These are phyloP conservation scores for Tuber melanosporum DNA, from an alignment of 495 filamentous ascomycete genomes.

Conservation along the genomic window DNA sequence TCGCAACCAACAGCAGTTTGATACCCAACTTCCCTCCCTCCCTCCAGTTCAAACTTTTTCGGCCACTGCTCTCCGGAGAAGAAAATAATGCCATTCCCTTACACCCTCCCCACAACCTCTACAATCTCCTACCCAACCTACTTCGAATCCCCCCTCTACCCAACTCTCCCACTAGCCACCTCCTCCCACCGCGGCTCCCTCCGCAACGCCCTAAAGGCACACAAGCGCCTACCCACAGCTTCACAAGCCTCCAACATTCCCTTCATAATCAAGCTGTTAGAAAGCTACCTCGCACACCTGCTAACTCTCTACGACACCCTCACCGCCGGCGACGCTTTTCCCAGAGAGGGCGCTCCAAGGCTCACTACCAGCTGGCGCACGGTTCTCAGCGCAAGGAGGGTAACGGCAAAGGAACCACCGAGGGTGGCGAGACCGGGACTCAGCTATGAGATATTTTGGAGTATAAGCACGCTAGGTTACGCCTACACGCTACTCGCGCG, in stretches of 20 bases:
- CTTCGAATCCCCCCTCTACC: constrained; percentile 66
- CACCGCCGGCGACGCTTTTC: constrained; percentile 58
- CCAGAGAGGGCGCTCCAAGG: constrained; percentile 46
- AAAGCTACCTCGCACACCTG: constrained; percentile 73
- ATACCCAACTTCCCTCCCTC: not conserved
- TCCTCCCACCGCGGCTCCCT: constrained; percentile 73
- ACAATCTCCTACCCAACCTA: constrained; percentile 67
- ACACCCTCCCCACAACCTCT: constrained; percentile 76
- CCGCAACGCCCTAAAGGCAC: constrained; percentile 66
- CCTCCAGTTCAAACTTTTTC: not conserved
- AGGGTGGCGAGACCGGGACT: constrained; percentile 65
- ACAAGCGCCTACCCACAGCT: constrained; percentile 64
- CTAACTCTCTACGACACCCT: constrained; percentile 43
- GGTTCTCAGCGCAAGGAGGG: constrained; percentile 51
- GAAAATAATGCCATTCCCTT: constrained; percentile 72
- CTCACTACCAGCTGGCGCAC: constrained; percentile 64
- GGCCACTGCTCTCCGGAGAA: not conserved
- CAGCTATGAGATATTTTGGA: constrained; percentile 75
- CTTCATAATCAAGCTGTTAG: constrained; percentile 59
- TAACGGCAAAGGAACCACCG: constrained; percentile 20
- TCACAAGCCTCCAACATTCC: constrained; percentile 61
- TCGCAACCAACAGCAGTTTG: not conserved
- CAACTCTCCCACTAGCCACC: constrained; percentile 69
- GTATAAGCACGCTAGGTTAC: constrained; percentile 67
- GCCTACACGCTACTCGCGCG: constrained; percentile 65